Percentiles rank a stretch among this genome's conserved stretches.
phyloP scores from a whole-genome alignment of 352 stramenopile genomes.

The Pythium guiyangense region DNA sequence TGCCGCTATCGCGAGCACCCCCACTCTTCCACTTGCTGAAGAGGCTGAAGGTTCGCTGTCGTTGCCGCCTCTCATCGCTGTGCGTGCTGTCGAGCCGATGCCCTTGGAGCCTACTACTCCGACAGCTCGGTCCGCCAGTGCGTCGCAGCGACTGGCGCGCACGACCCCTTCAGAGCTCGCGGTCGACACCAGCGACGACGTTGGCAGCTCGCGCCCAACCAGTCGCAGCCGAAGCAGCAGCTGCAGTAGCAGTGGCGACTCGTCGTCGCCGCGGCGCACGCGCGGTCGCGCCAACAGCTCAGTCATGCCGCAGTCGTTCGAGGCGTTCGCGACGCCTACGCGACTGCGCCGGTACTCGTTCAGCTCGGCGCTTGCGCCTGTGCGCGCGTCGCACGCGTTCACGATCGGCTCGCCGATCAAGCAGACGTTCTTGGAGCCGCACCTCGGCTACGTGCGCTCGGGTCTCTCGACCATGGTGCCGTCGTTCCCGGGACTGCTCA shows the following conservation, averaged over 20 bases:
- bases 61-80: neutral
- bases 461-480: slow-evolving; percentile 11
- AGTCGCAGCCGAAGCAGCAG: neutral
- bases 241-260: neutral
- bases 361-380: slow-evolving; percentile 4
- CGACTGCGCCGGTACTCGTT: slow-evolving; percentile 13
- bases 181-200: neutral
- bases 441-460: slow-evolving; percentile 12
- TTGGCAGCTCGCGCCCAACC: neutral
- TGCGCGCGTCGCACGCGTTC: slow-evolving; percentile 5
- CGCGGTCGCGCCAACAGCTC: slow-evolving; percentile 12
- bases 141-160: neutral
- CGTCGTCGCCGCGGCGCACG: slow-evolving; percentile 2
- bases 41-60: neutral
- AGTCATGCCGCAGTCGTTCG: slow-evolving; percentile 5
- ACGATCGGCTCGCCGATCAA: slow-evolving; percentile 10
- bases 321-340: slow-evolving; percentile 12
- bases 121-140: neutral
- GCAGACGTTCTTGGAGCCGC: slow-evolving; percentile 9
- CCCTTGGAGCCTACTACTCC: slow-evolving; percentile 7
- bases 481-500: slow-evolving; percentile 6
- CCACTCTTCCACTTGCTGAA: slow-evolving; percentile 3
- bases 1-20: neutral
- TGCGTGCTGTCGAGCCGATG: neutral
- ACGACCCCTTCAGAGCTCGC: neutral